Conservation (phyloP, 805 yeast species). For the Wickerhamomyces hampshirensis region DNA sequence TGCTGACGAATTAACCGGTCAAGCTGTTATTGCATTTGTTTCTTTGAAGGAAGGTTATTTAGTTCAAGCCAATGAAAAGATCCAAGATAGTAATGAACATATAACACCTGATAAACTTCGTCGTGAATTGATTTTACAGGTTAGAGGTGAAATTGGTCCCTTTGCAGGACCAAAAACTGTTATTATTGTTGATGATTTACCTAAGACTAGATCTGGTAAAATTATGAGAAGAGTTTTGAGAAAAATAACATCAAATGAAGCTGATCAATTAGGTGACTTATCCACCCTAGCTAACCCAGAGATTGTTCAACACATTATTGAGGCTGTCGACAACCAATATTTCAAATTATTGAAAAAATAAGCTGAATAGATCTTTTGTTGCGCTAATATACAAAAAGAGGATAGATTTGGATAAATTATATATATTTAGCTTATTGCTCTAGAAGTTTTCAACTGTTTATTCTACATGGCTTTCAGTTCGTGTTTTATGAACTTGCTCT, state of each 20-base stretch:
- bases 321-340: constrained; percentile 41
- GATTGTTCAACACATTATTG: constrained; percentile 72
- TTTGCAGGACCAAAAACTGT: constrained; percentile 92
- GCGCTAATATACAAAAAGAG: constrained; percentile 12
- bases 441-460: no score
- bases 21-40: constrained; percentile 94
- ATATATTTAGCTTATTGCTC: no score
- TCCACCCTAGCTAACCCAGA: constrained; percentile 86
- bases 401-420: neutral
- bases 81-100: constrained; percentile 26
- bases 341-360: constrained; percentile 10
- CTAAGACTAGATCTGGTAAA: constrained; percentile 98
- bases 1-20: constrained; percentile 93
- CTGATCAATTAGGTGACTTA: constrained; percentile 87
- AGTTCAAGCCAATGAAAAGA: constrained; percentile 26
- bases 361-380: no score
- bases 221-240: constrained; percentile 97
- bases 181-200: constrained; percentile 81
- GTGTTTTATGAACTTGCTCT: no score
- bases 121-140: constrained; percentile 77
- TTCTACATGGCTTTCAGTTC: no score
- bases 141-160: constrained; percentile 85
- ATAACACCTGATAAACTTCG: constrained; percentile 39
- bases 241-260: constrained; percentile 89
- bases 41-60: constrained; percentile 56